Percentiles rank a stretch among this genome's conserved stretches.
Conservation (phyloP, 352 stramenopile species). For the Phytopythium aichiense region DNA sequence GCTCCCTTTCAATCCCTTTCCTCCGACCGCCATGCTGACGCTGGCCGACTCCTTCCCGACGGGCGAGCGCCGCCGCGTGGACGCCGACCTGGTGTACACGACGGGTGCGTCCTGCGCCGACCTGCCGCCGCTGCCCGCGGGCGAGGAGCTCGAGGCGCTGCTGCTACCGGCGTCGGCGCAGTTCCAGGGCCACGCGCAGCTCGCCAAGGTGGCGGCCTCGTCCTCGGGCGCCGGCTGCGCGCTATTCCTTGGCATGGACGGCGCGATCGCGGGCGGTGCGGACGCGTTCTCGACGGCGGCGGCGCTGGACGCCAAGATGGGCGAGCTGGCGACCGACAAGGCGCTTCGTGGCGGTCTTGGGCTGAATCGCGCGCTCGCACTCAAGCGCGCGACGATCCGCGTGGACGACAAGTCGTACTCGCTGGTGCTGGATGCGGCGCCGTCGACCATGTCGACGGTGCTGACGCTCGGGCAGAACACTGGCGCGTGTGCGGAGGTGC, state of each 20-base stretch:
- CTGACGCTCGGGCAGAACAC: constrained; percentile 20
- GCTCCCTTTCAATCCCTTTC: background rate
- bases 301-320: constrained; percentile 20
- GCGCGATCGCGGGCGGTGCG: constrained; percentile 7
- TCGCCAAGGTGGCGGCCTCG: constrained; percentile 23
- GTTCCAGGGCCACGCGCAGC: constrained; percentile 34
- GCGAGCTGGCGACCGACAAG: constrained; percentile 14
- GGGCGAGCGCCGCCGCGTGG: constrained; percentile 10
- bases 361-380: background rate
- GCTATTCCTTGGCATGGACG: constrained; percentile 30
- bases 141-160: constrained; percentile 14
- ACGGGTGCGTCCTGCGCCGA: constrained; percentile 16
- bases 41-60: background rate
- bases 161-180: constrained; percentile 16
- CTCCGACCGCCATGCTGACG: background rate
- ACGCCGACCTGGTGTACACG: constrained; percentile 32
- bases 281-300: constrained; percentile 18
- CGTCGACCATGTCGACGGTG: constrained; percentile 11
- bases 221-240: constrained; percentile 23
- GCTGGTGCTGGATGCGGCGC: constrained; percentile 15
- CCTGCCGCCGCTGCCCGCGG: constrained; percentile 17
- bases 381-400: constrained; percentile 9
- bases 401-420: constrained; percentile 23
- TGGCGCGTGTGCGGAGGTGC: constrained; percentile 22
- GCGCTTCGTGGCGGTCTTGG: constrained; percentile 6